A percentile compares a stretch with the other conserved stretches of the same genome.
These are phyloP conservation scores for Mortierella sp. DNA, from an alignment of 371 early-diverging fungal genomes.

Conservation along the genomic window DNA sequence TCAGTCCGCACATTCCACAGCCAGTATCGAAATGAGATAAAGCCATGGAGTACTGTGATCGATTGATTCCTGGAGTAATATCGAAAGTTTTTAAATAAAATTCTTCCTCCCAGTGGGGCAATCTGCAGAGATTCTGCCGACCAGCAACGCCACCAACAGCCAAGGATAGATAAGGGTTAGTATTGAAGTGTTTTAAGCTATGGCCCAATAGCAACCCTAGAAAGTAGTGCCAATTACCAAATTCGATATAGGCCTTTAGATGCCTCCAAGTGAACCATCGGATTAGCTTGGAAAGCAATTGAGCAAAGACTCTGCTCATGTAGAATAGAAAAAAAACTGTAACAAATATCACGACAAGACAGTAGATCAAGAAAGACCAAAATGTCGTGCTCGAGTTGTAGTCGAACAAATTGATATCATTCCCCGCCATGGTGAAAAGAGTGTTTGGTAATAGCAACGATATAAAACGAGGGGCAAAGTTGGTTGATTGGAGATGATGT, in stretches of 20 bases:
- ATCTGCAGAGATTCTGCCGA: constrained; percentile 81
- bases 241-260: constrained; percentile 77
- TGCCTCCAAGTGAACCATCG: constrained; percentile 81
- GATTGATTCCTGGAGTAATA: constrained; percentile 83
- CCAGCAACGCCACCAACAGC: background rate
- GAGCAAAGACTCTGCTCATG: constrained; percentile 77
- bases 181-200: background rate
- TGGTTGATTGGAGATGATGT: background rate
- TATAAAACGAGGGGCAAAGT: background rate
- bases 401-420: constrained; percentile 48
- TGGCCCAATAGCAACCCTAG: background rate
- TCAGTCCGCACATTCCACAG: constrained; percentile 71
- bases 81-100: constrained; percentile 84
- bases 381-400: constrained; percentile 50
- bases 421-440: constrained; percentile 21
- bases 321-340: constrained; percentile 85
- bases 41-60: constrained; percentile 81
- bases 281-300: constrained; percentile 71
- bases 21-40: constrained; percentile 87
- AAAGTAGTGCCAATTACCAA: constrained; percentile 64
- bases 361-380: constrained; percentile 77
- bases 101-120: constrained; percentile 81
- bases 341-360: constrained; percentile 76
- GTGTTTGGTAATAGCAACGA: background rate
- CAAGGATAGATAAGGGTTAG: background rate